A percentile compares a stretch with the other conserved stretches of the same genome.
Evolutionary conservation across 306 rosid species (phyloP).

Genomic region (Ormosia emarginata): DNA sequence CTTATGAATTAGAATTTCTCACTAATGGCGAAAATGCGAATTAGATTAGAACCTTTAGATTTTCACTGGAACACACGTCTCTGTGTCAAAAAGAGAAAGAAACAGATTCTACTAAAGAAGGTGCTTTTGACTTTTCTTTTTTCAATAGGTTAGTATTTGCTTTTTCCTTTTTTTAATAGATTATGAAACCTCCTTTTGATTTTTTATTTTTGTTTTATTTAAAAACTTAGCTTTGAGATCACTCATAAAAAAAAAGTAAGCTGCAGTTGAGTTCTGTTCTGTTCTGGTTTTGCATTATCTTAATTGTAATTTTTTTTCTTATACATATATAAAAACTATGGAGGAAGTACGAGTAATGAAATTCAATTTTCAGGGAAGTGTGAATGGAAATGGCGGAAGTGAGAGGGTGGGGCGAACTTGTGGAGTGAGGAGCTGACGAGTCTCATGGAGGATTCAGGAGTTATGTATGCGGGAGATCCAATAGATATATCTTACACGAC

Average conservation of each 20-base stretch:
- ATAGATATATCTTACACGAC: slow-evolving; percentile 25
- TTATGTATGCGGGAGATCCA: slow-evolving; percentile 48
- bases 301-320: background rate
- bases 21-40: slow-evolving; percentile 4
- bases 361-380: background rate
- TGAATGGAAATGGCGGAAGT: slow-evolving; percentile 57
- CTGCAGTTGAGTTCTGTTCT: slow-evolving; percentile 21
- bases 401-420: slow-evolving; percentile 16
- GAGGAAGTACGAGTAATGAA: background rate
- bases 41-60: background rate
- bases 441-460: slow-evolving; percentile 48
- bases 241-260: slow-evolving; percentile 38
- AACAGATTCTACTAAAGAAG: background rate
- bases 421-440: slow-evolving; percentile 74
- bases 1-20: background rate
- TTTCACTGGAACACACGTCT: slow-evolving; percentile 13
- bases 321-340: too few relatives aligned
- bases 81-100: slow-evolving; percentile 33
- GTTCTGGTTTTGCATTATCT: slow-evolving; percentile 20
- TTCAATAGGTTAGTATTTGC: background rate
- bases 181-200: background rate
- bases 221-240: slow-evolving; percentile 48
- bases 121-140: slow-evolving; percentile 26
- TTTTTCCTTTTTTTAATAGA: background rate
- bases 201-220: background rate